Evolutionary conservation across 108 stramenopile genomes (phyloP).

Genomic region (Nitzschia sp.): DNA sequence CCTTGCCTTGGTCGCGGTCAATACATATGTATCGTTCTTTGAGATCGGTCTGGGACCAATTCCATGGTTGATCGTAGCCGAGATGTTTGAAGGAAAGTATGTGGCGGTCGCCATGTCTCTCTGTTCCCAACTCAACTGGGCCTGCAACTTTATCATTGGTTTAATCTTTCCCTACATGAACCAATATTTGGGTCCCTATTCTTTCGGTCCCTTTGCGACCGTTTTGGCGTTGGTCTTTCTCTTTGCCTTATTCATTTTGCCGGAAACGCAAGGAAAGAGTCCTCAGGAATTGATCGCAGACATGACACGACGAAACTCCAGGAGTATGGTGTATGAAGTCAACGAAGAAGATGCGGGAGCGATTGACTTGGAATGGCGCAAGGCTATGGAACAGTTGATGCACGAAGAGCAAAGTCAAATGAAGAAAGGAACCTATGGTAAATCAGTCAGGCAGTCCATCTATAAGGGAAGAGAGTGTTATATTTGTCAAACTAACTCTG

Average conservation of each 20-base stretch:
- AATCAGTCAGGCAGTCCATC: neutral
- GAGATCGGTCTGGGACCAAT: slow-evolving; percentile 98
- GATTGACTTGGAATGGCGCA: slow-evolving; percentile 81
- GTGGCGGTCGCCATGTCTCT: slow-evolving; percentile 85
- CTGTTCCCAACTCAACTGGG: slow-evolving; percentile 91
- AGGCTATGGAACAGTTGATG: slow-evolving; percentile 84
- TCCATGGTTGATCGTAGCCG: slow-evolving; percentile 93
- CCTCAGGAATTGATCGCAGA: slow-evolving; percentile 73
- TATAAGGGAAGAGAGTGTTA: neutral
- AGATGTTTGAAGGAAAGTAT: slow-evolving; percentile 92
- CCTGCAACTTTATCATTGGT: slow-evolving; percentile 89
- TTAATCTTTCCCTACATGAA: slow-evolving; percentile 88
- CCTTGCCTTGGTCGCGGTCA: slow-evolving; percentile 74
- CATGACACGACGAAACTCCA: slow-evolving; percentile 62
- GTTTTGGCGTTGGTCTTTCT: slow-evolving; percentile 62
- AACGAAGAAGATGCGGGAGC: slow-evolving; percentile 49
- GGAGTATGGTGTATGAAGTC: slow-evolving; percentile 68
- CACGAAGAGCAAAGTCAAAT: slow-evolving; percentile 75
- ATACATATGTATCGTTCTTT: slow-evolving; percentile 88
- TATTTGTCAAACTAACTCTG: neutral
- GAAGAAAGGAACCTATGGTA: slow-evolving; percentile 55
- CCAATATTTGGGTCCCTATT: slow-evolving; percentile 67
- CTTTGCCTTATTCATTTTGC: slow-evolving; percentile 63
- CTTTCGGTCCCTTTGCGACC: slow-evolving; percentile 82
- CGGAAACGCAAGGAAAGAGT: slow-evolving; percentile 87